Evolutionary conservation across 345 rosid species (phyloP).

Genomic region (Atalantia buxifolia): DNA sequence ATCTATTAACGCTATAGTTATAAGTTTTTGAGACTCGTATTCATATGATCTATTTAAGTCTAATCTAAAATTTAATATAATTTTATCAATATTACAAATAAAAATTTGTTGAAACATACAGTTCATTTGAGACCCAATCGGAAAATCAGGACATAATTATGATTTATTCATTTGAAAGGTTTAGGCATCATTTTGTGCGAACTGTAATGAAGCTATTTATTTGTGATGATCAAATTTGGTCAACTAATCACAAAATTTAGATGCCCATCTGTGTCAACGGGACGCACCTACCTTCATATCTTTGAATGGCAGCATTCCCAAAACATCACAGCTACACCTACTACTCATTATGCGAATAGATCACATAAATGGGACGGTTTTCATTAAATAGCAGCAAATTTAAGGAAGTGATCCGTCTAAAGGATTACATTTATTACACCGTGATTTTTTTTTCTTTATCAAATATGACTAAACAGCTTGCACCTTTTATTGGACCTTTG

Average conservation of each 20-base stretch:
- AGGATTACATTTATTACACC: not conserved
- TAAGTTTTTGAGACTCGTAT: fast-evolving
- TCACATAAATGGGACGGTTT: not conserved
- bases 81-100: no score
- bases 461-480: not conserved
- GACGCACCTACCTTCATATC: not conserved
- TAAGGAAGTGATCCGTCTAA: not conserved
- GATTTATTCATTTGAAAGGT: no score
- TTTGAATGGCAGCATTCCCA: not conserved
- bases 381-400: not conserved
- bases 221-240: not conserved
- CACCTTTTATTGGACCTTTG: not conserved
- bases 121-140: no score
- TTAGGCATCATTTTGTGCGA: not conserved
- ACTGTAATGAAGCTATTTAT: not conserved
- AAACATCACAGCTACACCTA: not conserved
- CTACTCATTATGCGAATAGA: not conserved
- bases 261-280: not conserved
- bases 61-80: no score
- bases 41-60: no score
- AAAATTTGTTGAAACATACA: no score
- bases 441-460: no score
- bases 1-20: no score
- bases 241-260: not conserved
- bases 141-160: no score